These are phyloP conservation scores for Microbotryum scabiosae DNA, from an alignment of 1,284 basidiomycete genomes.

Conservation along the genomic window DNA sequence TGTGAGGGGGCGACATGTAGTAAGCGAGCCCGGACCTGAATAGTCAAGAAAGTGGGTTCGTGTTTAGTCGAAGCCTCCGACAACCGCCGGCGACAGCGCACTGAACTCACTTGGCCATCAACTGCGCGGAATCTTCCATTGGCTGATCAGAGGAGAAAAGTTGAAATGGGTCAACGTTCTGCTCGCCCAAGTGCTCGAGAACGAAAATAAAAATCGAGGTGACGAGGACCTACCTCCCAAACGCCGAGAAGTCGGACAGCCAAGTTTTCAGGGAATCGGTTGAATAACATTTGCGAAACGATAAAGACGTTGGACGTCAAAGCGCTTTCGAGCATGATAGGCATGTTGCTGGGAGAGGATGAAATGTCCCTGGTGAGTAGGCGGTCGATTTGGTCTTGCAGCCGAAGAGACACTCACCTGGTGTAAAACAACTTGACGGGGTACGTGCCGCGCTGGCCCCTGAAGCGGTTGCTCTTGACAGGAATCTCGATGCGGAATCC, in stretches of 20 bases:
- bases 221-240: slow-evolving; percentile 70
- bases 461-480: slow-evolving; percentile 92
- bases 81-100: too few species aligned
- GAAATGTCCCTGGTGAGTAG: background rate
- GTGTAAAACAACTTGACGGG: slow-evolving; percentile 99
- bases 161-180: slow-evolving; percentile 15
- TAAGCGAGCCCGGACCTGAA: slow-evolving; percentile 77
- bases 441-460: slow-evolving; percentile 88
- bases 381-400: background rate
- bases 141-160: slow-evolving; percentile 49
- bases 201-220: background rate
- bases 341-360: slow-evolving; percentile 73
- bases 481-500: slow-evolving; percentile 99
- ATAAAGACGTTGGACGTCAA: slow-evolving; percentile 93
- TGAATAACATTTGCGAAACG: slow-evolving; percentile 88
- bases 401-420: slow-evolving; percentile 12
- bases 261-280: slow-evolving; percentile 83
- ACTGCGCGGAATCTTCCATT: slow-evolving; percentile 83
- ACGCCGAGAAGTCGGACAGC: slow-evolving; percentile 83
- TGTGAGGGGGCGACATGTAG: slow-evolving; percentile 95
- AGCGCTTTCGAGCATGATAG: slow-evolving; percentile 96
- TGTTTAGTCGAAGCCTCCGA: too few species aligned
- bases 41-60: too few species aligned
- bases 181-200: background rate
- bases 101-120: slow-evolving; percentile 53